Percentiles rank a stretch among this genome's conserved stretches.
These are phyloP conservation scores for Penium margaritaceum DNA, from an alignment of 139 green algal species.

Conservation along the genomic window DNA sequence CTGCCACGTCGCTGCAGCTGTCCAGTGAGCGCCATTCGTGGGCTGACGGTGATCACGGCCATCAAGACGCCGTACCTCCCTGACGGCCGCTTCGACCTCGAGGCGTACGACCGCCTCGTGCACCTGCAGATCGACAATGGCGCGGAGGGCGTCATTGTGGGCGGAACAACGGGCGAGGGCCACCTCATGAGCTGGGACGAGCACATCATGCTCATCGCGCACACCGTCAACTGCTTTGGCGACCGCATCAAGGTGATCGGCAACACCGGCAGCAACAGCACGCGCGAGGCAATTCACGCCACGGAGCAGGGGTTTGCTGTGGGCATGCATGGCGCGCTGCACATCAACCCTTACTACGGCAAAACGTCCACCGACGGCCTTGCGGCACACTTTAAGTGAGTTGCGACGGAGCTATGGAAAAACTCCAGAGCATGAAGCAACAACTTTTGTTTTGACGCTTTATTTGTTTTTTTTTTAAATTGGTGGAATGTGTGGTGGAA, in stretches of 20 bases:
- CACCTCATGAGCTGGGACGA: conserved; percentile 94
- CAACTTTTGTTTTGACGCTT: too few species aligned
- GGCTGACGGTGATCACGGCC: conserved; percentile 66
- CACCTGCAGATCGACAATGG: conserved; percentile 29
- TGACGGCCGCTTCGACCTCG: conserved; percentile 86
- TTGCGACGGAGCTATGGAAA: too few species aligned
- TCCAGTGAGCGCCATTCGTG: too few species aligned
- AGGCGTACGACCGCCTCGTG: conserved; percentile 68
- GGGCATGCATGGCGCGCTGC: conserved; percentile 90
- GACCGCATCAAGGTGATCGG: conserved; percentile 71
- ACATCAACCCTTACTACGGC: conserved; percentile 91
- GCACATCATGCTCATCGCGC: conserved; percentile 98
- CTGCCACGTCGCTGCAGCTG: too few species aligned
- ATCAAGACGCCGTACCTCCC: conserved; percentile 90
- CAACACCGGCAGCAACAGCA: conserved; percentile 95
- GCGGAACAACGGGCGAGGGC: conserved; percentile 86
- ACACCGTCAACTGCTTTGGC: conserved; percentile 78
- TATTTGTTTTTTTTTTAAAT: too few species aligned
- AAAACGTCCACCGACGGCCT: conserved; percentile 81
- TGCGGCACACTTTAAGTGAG: conserved; percentile 64
- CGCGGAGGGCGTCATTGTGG: conserved; percentile 81
- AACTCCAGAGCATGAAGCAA: too few species aligned
- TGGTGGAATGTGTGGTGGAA: too few species aligned
- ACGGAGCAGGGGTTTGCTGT: conserved; percentile 90
- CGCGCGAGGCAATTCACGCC: conserved; percentile 86